These are phyloP conservation scores for Ehretia macrophylla DNA, from an alignment of 257 asterid species.

Conservation along the genomic window DNA sequence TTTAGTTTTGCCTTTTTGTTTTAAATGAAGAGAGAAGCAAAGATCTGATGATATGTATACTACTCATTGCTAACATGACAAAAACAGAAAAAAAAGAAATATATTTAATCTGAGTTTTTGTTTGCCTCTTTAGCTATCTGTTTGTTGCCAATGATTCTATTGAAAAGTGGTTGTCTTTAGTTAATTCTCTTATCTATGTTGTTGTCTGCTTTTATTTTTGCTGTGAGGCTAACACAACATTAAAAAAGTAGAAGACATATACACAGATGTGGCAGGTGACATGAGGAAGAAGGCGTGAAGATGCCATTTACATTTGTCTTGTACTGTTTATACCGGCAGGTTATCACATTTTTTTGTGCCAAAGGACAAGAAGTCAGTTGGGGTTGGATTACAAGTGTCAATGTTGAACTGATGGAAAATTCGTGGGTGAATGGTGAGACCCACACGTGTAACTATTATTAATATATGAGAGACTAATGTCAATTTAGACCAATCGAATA, in stretches of 20 bases:
- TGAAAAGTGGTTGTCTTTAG: slow-evolving; percentile 52
- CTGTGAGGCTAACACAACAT: slow-evolving; percentile 13
- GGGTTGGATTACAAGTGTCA: slow-evolving; percentile 1
- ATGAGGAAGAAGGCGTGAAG: slow-evolving; percentile 17
- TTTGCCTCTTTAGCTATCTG: slow-evolving; percentile 14
- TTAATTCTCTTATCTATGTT: slow-evolving; percentile 21
- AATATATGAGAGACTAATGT: too few relatives aligned
- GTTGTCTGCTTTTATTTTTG: slow-evolving; percentile 17
- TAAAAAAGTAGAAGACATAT: slow-evolving; percentile 34
- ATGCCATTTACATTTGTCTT: slow-evolving; percentile 24
- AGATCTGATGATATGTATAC: slow-evolving; percentile 48
- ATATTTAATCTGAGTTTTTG: slow-evolving; percentile 12
- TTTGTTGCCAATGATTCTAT: slow-evolving; percentile 54
- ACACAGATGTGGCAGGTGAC: slow-evolving; percentile 28
- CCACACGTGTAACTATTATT: too few relatives aligned
- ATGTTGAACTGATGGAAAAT: not conserved
- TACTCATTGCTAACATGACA: slow-evolving; percentile 54
- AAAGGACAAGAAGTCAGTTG: not conserved
- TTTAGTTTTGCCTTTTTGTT: slow-evolving; percentile 26
- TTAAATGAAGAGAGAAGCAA: slow-evolving; percentile 34
- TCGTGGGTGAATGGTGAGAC: too few relatives aligned
- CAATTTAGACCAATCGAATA: too few relatives aligned
- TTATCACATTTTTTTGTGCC: slow-evolving; percentile 2
- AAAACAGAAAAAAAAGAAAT: slow-evolving; percentile 17
- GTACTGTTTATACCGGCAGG: slow-evolving; percentile 6